Evolutionary conservation across 768 basidiomycete genomes (phyloP), one percentile per base, ranked within the genome.

Genomic region (Hygrocybe punicea): DNA sequence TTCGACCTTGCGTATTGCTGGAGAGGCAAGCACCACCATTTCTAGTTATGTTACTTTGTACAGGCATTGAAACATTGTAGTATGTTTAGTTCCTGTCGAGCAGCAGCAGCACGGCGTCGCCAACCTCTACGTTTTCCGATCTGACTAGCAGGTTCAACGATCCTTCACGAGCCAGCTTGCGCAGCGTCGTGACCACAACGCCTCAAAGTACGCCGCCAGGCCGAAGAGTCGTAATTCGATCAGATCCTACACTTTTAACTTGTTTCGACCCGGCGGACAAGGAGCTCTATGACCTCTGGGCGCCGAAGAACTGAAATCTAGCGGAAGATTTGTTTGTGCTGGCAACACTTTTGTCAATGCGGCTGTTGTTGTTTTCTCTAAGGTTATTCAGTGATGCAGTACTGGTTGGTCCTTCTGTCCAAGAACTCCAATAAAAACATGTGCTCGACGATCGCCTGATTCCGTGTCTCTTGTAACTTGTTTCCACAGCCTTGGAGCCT

Each of bases 251-350:
- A 6, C 73, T 90, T 40, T 66, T 84, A 55, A 88, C 87, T 34
- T 87, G 82, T 60, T 93, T 93, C 63, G 89, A 92, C 68, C 79
- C 83, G 13, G 75, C 79, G 21, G 91, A 93, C 71, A 84, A 78
- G 71, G 86, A 90, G 62, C 75, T 93, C 19, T 91, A 91, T 63
- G 82, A 84, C 45, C 76, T 91, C 9, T 92, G 91, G 90, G 86
- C 77, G 25, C 85, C 87, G 4, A 78, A 72, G 59, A 63, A 67
- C 58, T 76, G 62, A 64, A 24, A 42, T 47, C 37, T 16, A 34
- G 29, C 39, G 47, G 51, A n/a, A n/a, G 24, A 35, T 40, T 11
- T 29, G 11, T 23, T 47, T 29, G 29, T 29, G 29, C 29, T 29
- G 8, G 4, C 29, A 8, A 29, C 8, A n/a, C 29, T 8, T 29